phyloP scores from a whole-genome alignment of 345 rosid genomes.

The Abelmoschus esculentus region DNA sequence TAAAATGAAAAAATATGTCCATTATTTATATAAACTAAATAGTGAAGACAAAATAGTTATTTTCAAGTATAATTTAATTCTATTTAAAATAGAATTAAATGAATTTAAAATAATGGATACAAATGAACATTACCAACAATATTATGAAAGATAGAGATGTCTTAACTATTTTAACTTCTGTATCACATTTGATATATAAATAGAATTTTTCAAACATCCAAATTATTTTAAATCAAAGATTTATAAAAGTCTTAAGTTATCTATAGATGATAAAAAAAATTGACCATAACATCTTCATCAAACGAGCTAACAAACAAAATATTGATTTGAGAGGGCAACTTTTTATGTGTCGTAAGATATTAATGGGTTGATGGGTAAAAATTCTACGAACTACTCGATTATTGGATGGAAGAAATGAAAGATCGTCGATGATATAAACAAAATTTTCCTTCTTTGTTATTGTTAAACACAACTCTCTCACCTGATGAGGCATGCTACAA shows the following conservation, averaged over 20 bases:
- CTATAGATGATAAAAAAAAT: not conserved
- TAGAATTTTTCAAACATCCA: not conserved
- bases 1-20: too few species aligned
- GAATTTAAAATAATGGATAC: too few species aligned
- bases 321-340: not conserved
- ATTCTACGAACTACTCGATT: not conserved
- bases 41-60: too few species aligned
- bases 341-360: not conserved
- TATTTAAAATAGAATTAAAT: too few species aligned
- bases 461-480: conserved; percentile 17
- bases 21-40: too few species aligned
- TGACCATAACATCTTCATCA: too few species aligned
- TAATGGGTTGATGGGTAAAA: not conserved
- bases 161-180: conserved; percentile 4
- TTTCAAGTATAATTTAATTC: too few species aligned
- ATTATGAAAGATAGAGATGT: too few species aligned
- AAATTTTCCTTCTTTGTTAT: conserved; percentile 14
- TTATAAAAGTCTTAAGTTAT: not conserved
- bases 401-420: not conserved
- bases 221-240: conserved; percentile 13
- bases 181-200: not conserved
- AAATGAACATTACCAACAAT: too few species aligned
- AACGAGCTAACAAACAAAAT: not conserved
- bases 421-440: not conserved
- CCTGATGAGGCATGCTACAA: not conserved